A percentile compares a stretch with the other conserved stretches of the same genome.
These are phyloP conservation scores for Hyparrhenia diplandra DNA, from an alignment of 176 grass and related monocot genomes.

Conservation along the genomic window DNA sequence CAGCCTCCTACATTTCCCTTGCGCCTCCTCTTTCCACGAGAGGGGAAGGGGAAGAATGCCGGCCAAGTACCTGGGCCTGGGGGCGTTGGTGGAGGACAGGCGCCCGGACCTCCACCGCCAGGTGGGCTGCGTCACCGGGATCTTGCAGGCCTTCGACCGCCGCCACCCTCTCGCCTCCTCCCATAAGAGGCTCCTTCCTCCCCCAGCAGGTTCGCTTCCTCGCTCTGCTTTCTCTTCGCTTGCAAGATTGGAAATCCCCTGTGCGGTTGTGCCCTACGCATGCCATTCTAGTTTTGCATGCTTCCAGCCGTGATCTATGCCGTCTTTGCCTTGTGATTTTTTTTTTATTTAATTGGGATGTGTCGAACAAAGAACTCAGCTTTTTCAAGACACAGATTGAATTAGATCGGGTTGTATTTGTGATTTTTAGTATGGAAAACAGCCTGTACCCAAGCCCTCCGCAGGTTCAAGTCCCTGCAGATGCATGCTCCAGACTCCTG, in stretches of 20 bases:
- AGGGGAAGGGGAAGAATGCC: conserved; percentile 44
- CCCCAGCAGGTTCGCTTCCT: conserved; percentile 5
- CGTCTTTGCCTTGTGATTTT: not conserved
- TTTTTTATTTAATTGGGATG: not conserved
- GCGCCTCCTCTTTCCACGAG: not conserved
- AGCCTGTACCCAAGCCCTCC: not conserved
- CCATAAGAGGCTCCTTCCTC: conserved; percentile 38
- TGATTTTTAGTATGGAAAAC: not conserved
- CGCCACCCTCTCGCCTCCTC: conserved; percentile 47
- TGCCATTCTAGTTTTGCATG: not conserved
- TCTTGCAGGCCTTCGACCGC: conserved; percentile 83
- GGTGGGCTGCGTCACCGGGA: conserved; percentile 82
- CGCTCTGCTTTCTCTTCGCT: conserved; percentile 4
- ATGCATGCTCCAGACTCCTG: conserved; percentile 2
- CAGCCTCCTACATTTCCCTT: conserved; percentile 27
- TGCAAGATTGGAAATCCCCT: not conserved
- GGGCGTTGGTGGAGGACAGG: conserved; percentile 55
- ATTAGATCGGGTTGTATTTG: conserved; percentile 1
- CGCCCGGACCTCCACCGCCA: conserved; percentile 69
- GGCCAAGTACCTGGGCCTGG: conserved; percentile 59
- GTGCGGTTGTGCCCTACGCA: not conserved
- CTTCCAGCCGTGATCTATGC: not conserved
- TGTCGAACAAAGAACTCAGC: not conserved
- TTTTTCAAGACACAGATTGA: not conserved
- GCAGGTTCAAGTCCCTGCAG: no score